phyloP scores from a whole-genome alignment of 805 yeast species.

The Citeromyces matritensis region DNA sequence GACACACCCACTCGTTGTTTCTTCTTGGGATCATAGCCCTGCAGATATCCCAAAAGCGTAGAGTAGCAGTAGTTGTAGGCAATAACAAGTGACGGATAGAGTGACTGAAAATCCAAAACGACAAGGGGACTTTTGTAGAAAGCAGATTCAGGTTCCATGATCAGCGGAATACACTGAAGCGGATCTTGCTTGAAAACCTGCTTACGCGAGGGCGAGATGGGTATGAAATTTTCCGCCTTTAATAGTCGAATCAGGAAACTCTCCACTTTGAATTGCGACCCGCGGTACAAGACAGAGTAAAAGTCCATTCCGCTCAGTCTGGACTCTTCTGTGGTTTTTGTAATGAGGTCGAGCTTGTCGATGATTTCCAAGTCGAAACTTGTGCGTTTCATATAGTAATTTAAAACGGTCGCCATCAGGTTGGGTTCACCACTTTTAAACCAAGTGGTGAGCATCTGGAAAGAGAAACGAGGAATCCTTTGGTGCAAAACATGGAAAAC shows the following conservation, averaged over 20 bases:
- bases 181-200: constrained; percentile 80
- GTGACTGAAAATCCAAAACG: constrained; percentile 85
- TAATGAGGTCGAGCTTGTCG: constrained; percentile 47
- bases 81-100: constrained; percentile 84
- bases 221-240: constrained; percentile 56
- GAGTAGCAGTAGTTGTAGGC: constrained; percentile 85
- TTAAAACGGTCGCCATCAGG: constrained; percentile 19
- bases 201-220: constrained; percentile 65
- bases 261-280: constrained; percentile 91
- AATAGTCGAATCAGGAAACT: constrained; percentile 64
- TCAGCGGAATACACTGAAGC: constrained; percentile 74
- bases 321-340: constrained; percentile 69
- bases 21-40: constrained; percentile 28
- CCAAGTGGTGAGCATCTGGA: constrained; percentile 30
- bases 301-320: constrained; percentile 83
- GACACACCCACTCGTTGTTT: constrained; percentile 38
- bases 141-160: constrained; percentile 82
- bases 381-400: constrained; percentile 29
- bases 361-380: constrained; percentile 30
- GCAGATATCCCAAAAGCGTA: constrained; percentile 49
- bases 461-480: constrained; percentile 49
- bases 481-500: constrained; percentile 52
- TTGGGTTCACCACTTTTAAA: constrained; percentile 13
- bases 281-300: constrained; percentile 73
- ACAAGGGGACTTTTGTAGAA: constrained; percentile 81